A percentile compares a stretch with the other conserved stretches of the same genome.
Conservation (phyloP, 805 yeast species). For the Lachancea dasiensis region DNA sequence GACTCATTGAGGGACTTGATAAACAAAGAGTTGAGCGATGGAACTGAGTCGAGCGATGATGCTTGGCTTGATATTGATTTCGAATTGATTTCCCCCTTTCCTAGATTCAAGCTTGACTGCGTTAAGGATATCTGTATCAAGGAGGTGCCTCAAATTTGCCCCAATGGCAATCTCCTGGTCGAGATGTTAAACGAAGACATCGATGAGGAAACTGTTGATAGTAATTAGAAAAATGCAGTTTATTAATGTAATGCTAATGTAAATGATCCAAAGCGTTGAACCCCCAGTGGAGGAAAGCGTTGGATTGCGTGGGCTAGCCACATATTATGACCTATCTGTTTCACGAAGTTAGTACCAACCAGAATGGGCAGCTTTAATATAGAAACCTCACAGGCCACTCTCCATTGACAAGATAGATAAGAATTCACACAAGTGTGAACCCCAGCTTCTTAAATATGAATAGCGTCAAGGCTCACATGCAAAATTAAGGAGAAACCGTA, state of each 20-base stretch:
- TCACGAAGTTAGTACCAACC: too few species aligned
- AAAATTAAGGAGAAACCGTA: too few species aligned
- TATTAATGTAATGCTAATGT: background rate
- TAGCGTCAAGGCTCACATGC: too few species aligned
- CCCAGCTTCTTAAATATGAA: too few species aligned
- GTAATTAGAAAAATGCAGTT: background rate
- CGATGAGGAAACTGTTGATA: background rate
- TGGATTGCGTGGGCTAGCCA: conserved; percentile 1
- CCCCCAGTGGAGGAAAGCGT: conserved; percentile 8
- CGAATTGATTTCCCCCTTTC: conserved; percentile 56
- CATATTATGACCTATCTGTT: too few species aligned
- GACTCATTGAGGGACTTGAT: conserved; percentile 10
- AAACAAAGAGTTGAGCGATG: conserved; percentile 14
- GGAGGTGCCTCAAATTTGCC: conserved; percentile 50
- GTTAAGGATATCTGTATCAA: conserved; percentile 30
- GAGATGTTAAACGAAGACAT: conserved; percentile 37
- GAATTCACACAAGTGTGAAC: too few species aligned
- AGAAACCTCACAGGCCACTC: background rate
- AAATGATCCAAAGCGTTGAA: background rate
- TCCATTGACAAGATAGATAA: background rate
- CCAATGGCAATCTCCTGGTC: conserved; percentile 61
- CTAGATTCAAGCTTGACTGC: conserved; percentile 44
- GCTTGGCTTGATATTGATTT: conserved; percentile 45
- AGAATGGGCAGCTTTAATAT: background rate
- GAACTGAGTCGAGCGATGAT: conserved; percentile 24